A percentile compares a stretch with the other conserved stretches of the same genome.
Conservation (phyloP, 768 basidiomycete species). For the Omphalotus guepiniiformis region DNA sequence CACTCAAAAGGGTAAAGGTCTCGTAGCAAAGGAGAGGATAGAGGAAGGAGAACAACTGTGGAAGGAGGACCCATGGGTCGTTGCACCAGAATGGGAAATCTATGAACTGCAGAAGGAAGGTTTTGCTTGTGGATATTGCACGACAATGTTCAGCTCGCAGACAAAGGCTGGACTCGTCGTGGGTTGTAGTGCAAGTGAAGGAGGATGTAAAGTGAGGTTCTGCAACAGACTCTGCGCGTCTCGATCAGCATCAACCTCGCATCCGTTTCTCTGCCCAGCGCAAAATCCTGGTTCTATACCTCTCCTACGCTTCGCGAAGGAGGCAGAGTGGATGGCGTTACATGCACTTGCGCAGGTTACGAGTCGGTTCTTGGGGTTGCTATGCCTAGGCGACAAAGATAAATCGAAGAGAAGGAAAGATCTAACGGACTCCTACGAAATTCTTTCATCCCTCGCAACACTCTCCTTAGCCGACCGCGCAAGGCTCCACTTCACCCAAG, state of each 20-base stretch:
- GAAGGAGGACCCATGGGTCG: constrained; percentile 79
- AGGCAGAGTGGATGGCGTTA: constrained; percentile 68
- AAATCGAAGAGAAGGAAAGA: constrained; percentile 16
- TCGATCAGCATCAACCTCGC: constrained; percentile 58
- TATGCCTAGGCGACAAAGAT: constrained; percentile 41
- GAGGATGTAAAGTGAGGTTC: constrained; percentile 61
- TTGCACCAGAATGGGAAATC: constrained; percentile 86
- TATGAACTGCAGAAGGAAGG: constrained; percentile 61
- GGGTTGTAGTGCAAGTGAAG: constrained; percentile 46
- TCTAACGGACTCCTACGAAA: constrained; percentile 47
- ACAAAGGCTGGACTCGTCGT: constrained; percentile 35
- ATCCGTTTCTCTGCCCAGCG: constrained; percentile 68
- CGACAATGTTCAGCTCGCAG: constrained; percentile 48
- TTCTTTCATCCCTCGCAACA: constrained; percentile 61
- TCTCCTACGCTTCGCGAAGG: constrained; percentile 56
- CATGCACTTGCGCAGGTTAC: constrained; percentile 70
- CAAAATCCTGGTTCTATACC: constrained; percentile 68
- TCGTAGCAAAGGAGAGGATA: constrained; percentile 68
- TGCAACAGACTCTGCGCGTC: constrained; percentile 76
- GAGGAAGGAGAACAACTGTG: constrained; percentile 71
- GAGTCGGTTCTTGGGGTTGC: constrained; percentile 56
- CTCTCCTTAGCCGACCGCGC: constrained; percentile 72
- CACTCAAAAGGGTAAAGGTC: constrained; percentile 74
- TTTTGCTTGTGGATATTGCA: constrained; percentile 69
- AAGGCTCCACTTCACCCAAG: constrained; percentile 44